Base-by-base conservation (phyloP, 306 rosid genomes). In the Sesbania bispinosa region DNA sequence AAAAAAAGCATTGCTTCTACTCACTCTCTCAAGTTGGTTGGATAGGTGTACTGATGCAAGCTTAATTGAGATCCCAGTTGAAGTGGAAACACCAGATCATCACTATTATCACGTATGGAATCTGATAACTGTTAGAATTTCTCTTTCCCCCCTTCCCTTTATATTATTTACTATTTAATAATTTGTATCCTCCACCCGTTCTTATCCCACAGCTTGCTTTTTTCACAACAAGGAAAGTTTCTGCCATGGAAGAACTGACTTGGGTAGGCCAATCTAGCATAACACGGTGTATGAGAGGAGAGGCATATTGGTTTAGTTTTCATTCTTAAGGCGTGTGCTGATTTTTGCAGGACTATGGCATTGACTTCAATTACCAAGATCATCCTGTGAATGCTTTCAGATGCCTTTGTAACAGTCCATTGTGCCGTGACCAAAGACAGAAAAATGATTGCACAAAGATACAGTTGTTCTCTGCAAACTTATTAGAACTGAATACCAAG, bases 321-420 rank as follows among this genome's bases (percentile, higher is more conserved):
- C 14, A 8, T 15, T 29, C 15, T 26, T 2, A 19, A 39, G 21
- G 41, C 5, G 10, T 41, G 2, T 16, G 26, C 36, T 30, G 4
- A n/a, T 46, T n/a, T 62, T 64, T 42, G 72, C 82, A 78, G 82
- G 77, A 78, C 47, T 78, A 78, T 53, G 82, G 82, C 52, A 53
- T 71, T 54, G 67, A 62, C 24, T 78, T 77, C 27, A 26, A n/a
- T n/a, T n/a, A n/a, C n/a, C n/a, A n/a, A n/a, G n/a, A n/a, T n/a
- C n/a, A n/a, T n/a, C n/a, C n/a, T n/a, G n/a, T n/a, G n/a, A n/a
- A n/a, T n/a, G n/a, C n/a, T n/a, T n/a, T n/a, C n/a, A n/a, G n/a
- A n/a, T n/a, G n/a, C n/a, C n/a, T n/a, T n/a, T n/a, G n/a, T n/a
- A n/a, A n/a, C n/a, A n/a, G n/a, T n/a, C n/a, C n/a, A n/a, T n/a